Conservation (phyloP, 202 grass and related monocot species). For the Carex sylvatica region DNA sequence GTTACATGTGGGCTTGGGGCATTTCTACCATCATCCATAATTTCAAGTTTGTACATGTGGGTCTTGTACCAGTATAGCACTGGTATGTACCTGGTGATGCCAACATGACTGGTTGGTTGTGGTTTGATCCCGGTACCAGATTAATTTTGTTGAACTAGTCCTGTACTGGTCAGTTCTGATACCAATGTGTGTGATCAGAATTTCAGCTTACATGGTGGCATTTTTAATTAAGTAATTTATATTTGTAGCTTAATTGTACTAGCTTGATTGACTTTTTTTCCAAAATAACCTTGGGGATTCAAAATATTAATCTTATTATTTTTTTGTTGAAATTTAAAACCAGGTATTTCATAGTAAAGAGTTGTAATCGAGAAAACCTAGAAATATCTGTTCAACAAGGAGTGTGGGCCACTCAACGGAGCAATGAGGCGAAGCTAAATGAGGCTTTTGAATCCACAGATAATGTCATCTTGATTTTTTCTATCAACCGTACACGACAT, state of each 20-base stretch:
- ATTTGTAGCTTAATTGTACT: background rate
- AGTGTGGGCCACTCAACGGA: conserved; percentile 95
- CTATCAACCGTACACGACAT: conserved; percentile 90
- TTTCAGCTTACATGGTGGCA: background rate
- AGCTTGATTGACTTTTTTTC: background rate
- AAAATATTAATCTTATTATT: background rate
- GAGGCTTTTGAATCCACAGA: conserved; percentile 97
- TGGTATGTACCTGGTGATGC: background rate
- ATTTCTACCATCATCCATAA: background rate
- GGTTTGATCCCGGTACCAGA: background rate
- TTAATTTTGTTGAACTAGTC: background rate
- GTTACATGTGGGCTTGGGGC: background rate
- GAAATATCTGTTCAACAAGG: conserved; percentile 98
- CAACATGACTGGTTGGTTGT: background rate
- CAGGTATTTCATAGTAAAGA: conserved; percentile 99
- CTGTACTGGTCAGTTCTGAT: background rate
- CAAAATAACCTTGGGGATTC: background rate
- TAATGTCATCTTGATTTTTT: conserved; percentile 99
- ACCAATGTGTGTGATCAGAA: conserved; percentile 3
- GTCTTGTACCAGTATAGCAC: background rate
- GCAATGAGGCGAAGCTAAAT: conserved; percentile 98
- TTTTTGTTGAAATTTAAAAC: conserved; percentile 28
- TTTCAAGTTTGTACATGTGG: conserved; percentile 1
- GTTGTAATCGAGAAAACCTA: conserved; percentile 95
- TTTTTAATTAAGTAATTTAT: background rate